These are phyloP conservation scores for Leccinellum albellum DNA, from an alignment of 768 basidiomycete genomes.

Conservation along the genomic window DNA sequence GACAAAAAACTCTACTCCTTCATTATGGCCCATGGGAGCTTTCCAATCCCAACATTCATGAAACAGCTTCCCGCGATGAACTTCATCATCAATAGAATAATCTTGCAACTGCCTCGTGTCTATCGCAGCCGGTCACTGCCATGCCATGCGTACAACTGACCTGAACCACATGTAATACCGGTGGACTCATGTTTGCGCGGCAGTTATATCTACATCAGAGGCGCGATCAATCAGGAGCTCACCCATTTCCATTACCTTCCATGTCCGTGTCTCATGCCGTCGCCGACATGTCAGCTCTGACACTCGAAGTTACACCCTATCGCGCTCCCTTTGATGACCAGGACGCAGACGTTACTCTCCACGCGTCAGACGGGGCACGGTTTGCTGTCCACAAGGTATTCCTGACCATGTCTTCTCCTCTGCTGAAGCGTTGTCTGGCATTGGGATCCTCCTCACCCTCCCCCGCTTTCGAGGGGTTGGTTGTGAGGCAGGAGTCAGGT, in stretches of 20 bases:
- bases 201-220: constrained; percentile 28
- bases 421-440: constrained; percentile 34
- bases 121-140: constrained; percentile 19
- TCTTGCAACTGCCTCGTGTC: constrained; percentile 22
- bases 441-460: constrained; percentile 27
- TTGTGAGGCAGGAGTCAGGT: constrained; percentile 20
- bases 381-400: constrained; percentile 44
- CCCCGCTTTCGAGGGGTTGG: constrained; percentile 25
- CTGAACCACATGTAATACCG: constrained; percentile 26
- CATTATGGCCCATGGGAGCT: too few species aligned
- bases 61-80: background rate
- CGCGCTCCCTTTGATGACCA: constrained; percentile 37
- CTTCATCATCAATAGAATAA: background rate
- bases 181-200: constrained; percentile 9
- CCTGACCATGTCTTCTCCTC: constrained; percentile 39
- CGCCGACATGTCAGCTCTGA: constrained; percentile 25
- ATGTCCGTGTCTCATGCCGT: constrained; percentile 32
- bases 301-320: constrained; percentile 25
- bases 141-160: constrained; percentile 27
- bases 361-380: constrained; percentile 37
- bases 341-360: constrained; percentile 42
- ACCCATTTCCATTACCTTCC: constrained; percentile 10
- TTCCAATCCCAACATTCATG: constrained; percentile 9
- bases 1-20: background rate
- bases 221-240: constrained; percentile 13